phyloP scores from a whole-genome alignment of 495 filamentous ascomycete genomes.

The Lophium mytilinum region DNA sequence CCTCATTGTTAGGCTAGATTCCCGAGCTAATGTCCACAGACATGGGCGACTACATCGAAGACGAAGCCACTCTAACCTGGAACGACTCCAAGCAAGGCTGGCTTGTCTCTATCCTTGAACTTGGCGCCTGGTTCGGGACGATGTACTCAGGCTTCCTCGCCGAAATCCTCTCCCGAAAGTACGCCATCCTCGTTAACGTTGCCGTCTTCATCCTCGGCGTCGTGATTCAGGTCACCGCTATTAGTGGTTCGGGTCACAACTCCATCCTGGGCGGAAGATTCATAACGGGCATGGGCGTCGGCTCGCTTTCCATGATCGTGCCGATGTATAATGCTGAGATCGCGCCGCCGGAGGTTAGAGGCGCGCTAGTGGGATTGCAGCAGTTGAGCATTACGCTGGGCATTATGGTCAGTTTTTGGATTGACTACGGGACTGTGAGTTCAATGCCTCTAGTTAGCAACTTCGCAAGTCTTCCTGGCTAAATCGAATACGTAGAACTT shows the following conservation, averaged over 20 bases:
- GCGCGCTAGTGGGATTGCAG: constrained; percentile 67
- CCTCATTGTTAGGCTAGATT: constrained; percentile 13
- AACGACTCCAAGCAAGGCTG: constrained; percentile 56
- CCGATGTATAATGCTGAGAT: constrained; percentile 66
- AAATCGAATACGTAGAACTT: constrained; percentile 53
- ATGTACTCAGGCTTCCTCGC: constrained; percentile 68
- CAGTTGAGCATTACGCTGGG: constrained; percentile 77
- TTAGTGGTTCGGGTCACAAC: constrained; percentile 42
- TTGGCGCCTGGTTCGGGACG: constrained; percentile 76
- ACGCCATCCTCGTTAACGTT: constrained; percentile 62
- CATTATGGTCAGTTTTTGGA: constrained; percentile 81
- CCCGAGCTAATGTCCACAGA: constrained; percentile 32
- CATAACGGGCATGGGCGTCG: constrained; percentile 68
- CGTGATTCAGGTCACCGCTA: constrained; percentile 60
- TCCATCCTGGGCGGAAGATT: constrained; percentile 69
- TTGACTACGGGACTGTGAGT: constrained; percentile 49
- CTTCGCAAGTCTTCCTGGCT: not conserved
- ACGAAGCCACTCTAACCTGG: constrained; percentile 35
- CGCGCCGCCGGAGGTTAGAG: constrained; percentile 54
- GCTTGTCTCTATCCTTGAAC: constrained; percentile 71
- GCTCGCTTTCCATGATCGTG: constrained; percentile 58
- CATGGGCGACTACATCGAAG: constrained; percentile 55
- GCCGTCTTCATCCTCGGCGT: constrained; percentile 71
- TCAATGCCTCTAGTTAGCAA: not conserved
- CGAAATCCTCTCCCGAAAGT: constrained; percentile 65